Conservation (phyloP, 805 yeast species). For the Monosporozyma solicola region DNA sequence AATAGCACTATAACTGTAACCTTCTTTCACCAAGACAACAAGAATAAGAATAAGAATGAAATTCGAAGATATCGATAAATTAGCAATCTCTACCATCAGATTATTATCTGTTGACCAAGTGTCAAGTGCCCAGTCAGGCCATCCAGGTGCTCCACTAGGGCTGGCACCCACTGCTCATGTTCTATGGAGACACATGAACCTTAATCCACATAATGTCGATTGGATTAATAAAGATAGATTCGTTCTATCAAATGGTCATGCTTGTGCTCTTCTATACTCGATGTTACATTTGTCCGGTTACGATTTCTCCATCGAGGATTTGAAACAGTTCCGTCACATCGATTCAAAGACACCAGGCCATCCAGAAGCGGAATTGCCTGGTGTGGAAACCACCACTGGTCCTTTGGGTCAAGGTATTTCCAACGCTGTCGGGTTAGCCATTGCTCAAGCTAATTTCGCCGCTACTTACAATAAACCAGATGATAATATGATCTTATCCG, state of each 20-base stretch:
- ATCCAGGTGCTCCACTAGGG: conserved; percentile 99
- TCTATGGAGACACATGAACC: conserved; percentile 67
- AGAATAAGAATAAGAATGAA: too few species aligned
- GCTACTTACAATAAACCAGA: conserved; percentile 86
- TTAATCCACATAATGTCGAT: conserved; percentile 83
- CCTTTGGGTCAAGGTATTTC: conserved; percentile 97
- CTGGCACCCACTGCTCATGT: conserved; percentile 93
- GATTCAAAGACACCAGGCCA: conserved; percentile 94
- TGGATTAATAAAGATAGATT: conserved; percentile 96
- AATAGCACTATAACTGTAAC: too few species aligned
- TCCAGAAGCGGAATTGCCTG: conserved; percentile 88
- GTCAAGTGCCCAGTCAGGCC: conserved; percentile 87
- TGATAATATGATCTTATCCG: conserved; percentile 44
- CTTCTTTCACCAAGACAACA: too few species aligned
- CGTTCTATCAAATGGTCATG: conserved; percentile 93
- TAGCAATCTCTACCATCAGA: conserved; percentile 83
- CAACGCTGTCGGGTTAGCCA: conserved; percentile 93
- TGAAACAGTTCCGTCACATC: conserved; percentile 84
- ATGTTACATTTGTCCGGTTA: conserved; percentile 81
- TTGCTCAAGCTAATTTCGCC: conserved; percentile 86
- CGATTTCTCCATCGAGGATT: conserved; percentile 65
- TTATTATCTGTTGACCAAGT: conserved; percentile 81
- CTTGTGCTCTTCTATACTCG: conserved; percentile 82
- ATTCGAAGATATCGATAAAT: conserved; percentile 52
- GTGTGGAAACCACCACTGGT: conserved; percentile 96